Evolutionary conservation across 495 filamentous ascomycete genomes (phyloP).

Genomic region (Neurospora terricola): DNA sequence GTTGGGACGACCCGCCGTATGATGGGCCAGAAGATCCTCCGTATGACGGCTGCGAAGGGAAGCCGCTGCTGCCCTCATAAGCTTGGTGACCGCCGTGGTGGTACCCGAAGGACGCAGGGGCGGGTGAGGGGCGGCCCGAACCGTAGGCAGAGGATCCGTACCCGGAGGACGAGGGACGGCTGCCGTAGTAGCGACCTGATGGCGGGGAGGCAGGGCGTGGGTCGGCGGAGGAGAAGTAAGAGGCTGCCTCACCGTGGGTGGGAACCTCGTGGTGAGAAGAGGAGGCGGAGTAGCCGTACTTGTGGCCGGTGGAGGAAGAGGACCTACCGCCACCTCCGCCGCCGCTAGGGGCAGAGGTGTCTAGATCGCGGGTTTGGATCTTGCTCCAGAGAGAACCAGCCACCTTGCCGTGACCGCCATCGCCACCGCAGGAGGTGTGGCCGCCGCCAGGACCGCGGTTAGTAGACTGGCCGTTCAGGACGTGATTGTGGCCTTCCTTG

Average conservation of each 20-base stretch:
- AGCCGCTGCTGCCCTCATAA: constrained; percentile 1
- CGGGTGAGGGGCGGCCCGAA: neutral
- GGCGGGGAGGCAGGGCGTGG: neutral
- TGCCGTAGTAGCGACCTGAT: neutral
- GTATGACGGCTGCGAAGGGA: constrained; percentile 1
- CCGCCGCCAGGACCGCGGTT: constrained; percentile 29
- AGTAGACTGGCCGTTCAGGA: constrained; percentile 10
- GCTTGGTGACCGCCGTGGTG: neutral
- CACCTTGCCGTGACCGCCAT: constrained; percentile 41
- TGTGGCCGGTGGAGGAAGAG: neutral
- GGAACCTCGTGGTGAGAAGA: neutral
- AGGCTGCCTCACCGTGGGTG: neutral
- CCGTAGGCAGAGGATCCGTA: neutral
- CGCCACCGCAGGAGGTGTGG: constrained; percentile 19
- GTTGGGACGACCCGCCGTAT: neutral
- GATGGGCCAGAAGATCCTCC: neutral
- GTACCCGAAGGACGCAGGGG: neutral
- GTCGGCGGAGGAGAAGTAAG: neutral
- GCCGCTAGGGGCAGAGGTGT: constrained; percentile 2
- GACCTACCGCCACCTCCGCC: constrained; percentile 1
- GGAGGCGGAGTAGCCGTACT: neutral
- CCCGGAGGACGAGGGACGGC: neutral
- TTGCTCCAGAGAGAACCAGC: constrained; percentile 43
- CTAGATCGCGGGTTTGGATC: constrained; percentile 19
- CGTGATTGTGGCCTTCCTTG: constrained; percentile 65